A percentile compares a stretch with the other conserved stretches of the same genome.
These are phyloP conservation scores for Cladosporium cucumerinum DNA, from an alignment of 2,329 filamentous ascomycete genomes.

Conservation along the genomic window DNA sequence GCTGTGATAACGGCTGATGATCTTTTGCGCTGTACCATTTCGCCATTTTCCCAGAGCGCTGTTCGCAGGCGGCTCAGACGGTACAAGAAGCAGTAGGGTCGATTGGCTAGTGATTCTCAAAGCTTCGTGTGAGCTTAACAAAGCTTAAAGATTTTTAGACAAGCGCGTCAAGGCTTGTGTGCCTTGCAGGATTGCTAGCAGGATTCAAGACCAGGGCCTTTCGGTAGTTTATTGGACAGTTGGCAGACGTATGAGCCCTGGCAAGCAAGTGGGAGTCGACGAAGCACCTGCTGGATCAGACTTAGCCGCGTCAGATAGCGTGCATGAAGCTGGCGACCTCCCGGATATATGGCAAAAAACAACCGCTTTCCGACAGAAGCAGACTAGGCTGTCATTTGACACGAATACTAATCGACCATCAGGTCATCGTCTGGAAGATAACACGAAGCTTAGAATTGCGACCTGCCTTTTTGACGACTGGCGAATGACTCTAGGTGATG, in stretches of 20 bases:
- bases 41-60: not conserved
- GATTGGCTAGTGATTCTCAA: not conserved
- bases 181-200: not conserved
- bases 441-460: not conserved
- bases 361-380: not conserved
- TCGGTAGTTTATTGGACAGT: not conserved
- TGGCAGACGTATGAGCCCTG: not conserved
- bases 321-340: not conserved
- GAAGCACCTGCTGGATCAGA: slow-evolving; percentile 3
- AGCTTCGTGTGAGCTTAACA: slow-evolving; percentile 1
- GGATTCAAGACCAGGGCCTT: not conserved
- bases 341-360: not conserved
- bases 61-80: not conserved
- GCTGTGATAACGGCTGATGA: not conserved
- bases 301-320: not conserved
- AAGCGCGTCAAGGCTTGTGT: not conserved
- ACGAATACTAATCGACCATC: not conserved
- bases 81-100: not conserved
- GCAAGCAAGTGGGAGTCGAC: not conserved
- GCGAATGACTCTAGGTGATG: not conserved
- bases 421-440: not conserved
- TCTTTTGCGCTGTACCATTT: not conserved
- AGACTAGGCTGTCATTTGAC: not conserved
- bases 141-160: not conserved
- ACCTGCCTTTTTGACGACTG: not conserved